Evolutionary conservation across 106 monocot species (phyloP).

Genomic region (Amphibolis antarctica): DNA sequence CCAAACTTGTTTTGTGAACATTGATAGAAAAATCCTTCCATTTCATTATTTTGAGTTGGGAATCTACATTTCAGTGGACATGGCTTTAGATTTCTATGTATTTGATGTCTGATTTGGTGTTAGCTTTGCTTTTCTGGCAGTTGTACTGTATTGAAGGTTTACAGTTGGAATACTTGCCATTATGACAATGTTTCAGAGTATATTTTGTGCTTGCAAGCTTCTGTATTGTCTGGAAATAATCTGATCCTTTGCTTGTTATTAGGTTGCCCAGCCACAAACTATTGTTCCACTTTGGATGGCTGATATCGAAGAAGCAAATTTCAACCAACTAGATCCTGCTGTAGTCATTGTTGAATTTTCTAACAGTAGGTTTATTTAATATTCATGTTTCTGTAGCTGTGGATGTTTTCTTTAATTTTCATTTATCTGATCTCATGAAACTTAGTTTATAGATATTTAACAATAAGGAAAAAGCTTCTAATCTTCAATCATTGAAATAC

Average conservation of each 20-base stretch:
- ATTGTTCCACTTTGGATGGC: conserved; percentile 55
- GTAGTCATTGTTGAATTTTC: conserved; percentile 50
- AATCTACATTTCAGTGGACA: too few relatives aligned
- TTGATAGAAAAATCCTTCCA: too few relatives aligned
- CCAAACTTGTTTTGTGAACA: too few relatives aligned
- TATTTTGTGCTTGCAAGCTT: not conserved
- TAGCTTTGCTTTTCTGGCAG: not conserved
- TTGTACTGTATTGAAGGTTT: not conserved
- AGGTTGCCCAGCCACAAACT: conserved; percentile 51
- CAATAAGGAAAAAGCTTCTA: too few relatives aligned
- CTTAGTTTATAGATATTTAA: too few relatives aligned
- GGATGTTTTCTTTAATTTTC: not conserved
- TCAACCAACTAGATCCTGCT: conserved; percentile 52
- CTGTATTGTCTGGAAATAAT: not conserved
- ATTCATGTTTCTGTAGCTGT: not conserved
- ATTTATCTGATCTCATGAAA: not conserved
- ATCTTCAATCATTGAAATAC: too few relatives aligned
- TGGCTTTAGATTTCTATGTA: too few relatives aligned
- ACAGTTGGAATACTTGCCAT: too few relatives aligned
- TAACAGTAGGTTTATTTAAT: conserved; percentile 32
- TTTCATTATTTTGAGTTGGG: too few relatives aligned
- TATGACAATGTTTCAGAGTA: not conserved
- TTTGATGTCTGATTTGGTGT: not conserved
- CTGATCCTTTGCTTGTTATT: not conserved
- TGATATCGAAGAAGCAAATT: conserved; percentile 50